phyloP scores from a whole-genome alignment of 768 basidiomycete genomes.

The Leccinum subgranulosum region DNA sequence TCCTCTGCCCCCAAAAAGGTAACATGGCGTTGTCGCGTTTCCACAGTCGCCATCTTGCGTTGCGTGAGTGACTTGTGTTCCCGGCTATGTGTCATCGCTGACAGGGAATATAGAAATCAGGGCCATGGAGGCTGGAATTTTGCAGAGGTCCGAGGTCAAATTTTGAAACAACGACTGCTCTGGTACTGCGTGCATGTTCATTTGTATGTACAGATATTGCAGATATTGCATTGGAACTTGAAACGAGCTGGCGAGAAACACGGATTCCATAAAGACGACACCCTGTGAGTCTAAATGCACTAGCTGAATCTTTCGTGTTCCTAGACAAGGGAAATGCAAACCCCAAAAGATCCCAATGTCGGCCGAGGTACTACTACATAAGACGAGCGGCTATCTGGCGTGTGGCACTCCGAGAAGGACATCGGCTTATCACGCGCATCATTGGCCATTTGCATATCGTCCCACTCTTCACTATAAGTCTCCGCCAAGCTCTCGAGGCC shows the following conservation, averaged over 20 bases:
- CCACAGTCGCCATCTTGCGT: constrained; percentile 29
- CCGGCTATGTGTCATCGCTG: background rate
- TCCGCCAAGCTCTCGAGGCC: too few species aligned
- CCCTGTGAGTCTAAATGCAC: background rate
- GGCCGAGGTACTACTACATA: background rate
- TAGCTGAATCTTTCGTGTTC: background rate
- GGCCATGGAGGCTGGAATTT: constrained; percentile 28
- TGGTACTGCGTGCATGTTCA: background rate
- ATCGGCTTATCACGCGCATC: background rate
- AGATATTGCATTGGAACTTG: background rate
- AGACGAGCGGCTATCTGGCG: background rate
- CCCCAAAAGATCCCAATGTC: background rate
- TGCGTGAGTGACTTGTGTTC: constrained; percentile 21
- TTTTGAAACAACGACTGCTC: constrained; percentile 9
- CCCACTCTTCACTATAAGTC: background rate
- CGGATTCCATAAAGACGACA: background rate
- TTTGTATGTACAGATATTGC: background rate
- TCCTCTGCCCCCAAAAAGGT: constrained; percentile 10
- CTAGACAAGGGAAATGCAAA: too few species aligned
- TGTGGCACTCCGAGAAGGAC: background rate
- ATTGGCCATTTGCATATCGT: background rate
- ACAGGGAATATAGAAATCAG: constrained; percentile 22
- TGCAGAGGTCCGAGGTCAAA: constrained; percentile 15
- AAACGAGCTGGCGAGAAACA: background rate
- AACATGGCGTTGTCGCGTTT: constrained; percentile 25